Evolutionary conservation across 257 asterid genomes (phyloP).

Genomic region (Capsicum pubescens): DNA sequence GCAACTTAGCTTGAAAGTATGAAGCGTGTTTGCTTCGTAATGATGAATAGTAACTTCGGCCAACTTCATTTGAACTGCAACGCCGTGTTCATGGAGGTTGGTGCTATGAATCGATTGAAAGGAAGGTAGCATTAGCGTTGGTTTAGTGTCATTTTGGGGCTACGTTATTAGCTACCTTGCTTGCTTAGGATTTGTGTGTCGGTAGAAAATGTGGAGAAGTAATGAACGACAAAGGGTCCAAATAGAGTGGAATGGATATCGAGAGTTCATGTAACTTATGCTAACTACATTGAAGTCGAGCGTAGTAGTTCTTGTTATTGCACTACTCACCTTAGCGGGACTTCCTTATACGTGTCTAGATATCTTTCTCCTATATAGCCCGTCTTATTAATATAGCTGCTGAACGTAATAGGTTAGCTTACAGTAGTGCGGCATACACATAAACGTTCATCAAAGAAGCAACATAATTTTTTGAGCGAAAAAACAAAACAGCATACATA

Average conservation of each 20-base stretch:
- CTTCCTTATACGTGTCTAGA: neutral
- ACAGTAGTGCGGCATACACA: neutral
- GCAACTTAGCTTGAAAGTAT: too few species aligned
- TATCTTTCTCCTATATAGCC: neutral
- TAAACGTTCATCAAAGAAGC: too few species aligned
- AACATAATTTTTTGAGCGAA: neutral
- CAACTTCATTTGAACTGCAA: neutral
- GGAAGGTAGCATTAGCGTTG: too few species aligned
- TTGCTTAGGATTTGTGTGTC: neutral
- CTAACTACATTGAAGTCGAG: neutral
- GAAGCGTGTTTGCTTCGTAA: neutral
- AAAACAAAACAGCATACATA: neutral
- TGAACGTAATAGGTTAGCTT: neutral
- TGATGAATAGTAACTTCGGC: neutral
- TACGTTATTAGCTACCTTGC: slow-evolving; percentile 15
- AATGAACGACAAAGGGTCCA: neutral
- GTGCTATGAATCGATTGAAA: too few species aligned
- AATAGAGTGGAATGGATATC: slow-evolving; percentile 5
- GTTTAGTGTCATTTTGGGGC: neutral
- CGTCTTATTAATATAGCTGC: neutral
- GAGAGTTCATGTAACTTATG: neutral
- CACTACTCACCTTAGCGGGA: neutral
- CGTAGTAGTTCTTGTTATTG: neutral
- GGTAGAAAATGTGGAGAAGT: neutral
- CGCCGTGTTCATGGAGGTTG: neutral